Evolutionary conservation across 1,284 basidiomycete genomes (phyloP).

Genomic region (Ganoderma multipileum): DNA sequence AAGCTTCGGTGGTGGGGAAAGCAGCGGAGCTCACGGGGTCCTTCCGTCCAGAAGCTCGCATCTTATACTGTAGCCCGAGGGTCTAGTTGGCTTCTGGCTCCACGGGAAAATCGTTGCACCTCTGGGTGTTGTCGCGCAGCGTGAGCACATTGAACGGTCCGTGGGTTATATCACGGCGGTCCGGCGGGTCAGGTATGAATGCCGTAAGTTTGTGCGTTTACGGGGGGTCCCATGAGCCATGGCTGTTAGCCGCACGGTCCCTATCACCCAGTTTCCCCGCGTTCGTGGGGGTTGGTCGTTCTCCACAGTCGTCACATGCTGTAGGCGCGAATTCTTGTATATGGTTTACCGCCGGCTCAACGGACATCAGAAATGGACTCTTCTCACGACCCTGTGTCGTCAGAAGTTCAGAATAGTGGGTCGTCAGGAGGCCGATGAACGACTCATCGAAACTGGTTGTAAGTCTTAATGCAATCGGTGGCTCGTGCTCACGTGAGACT

Average conservation of each 20-base stretch:
- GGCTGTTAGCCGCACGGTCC: slow-evolving; percentile 14
- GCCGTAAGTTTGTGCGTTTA: slow-evolving; percentile 11
- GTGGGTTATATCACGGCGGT: slow-evolving; percentile 21
- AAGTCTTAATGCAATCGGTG: not conserved
- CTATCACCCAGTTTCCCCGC: slow-evolving; percentile 11
- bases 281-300: not conserved
- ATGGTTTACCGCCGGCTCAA: slow-evolving; percentile 15
- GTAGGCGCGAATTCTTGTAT: slow-evolving; percentile 12
- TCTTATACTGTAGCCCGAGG: not conserved
- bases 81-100: slow-evolving; percentile 8
- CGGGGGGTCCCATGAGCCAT: slow-evolving; percentile 20
- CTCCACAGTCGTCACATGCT: slow-evolving; percentile 23
- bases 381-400: slow-evolving; percentile 9
- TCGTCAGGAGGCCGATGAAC: not conserved
- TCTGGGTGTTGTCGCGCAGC: slow-evolving; percentile 16
- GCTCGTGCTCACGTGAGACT: not conserved
- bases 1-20: slow-evolving; percentile 12
- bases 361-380: slow-evolving; percentile 15
- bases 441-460: not conserved
- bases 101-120: slow-evolving; percentile 17
- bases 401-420: not conserved
- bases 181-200: slow-evolving; percentile 15
- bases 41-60: not conserved
- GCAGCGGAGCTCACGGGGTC: slow-evolving; percentile 27
- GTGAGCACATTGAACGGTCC: slow-evolving; percentile 21